Percentiles rank a stretch among this genome's conserved stretches.
Evolutionary conservation across 495 filamentous ascomycete species (phyloP).

Genomic region (Annulohypoxylon moriforme): DNA sequence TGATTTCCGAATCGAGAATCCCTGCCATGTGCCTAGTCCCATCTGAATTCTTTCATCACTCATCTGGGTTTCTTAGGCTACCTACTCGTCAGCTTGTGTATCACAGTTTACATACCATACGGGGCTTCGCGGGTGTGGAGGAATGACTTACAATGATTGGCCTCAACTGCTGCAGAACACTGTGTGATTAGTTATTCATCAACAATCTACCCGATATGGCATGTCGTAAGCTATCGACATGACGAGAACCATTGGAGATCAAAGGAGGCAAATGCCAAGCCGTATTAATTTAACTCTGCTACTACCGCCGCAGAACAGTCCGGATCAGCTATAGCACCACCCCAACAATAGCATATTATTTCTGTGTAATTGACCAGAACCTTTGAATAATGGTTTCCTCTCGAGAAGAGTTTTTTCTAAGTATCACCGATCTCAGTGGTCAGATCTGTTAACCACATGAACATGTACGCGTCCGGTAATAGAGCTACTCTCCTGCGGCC

Average conservation of each 20-base stretch:
- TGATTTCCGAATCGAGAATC: conserved; percentile 26
- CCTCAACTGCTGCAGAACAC: background rate
- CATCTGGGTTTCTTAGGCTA: conserved; percentile 1
- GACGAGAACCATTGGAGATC: conserved; percentile 9
- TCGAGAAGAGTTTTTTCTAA: conserved; percentile 21
- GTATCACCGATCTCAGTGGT: conserved; percentile 30
- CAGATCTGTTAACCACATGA: conserved; percentile 32
- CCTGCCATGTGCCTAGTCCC: conserved; percentile 5
- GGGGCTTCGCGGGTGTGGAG: background rate
- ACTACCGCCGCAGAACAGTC: conserved; percentile 28
- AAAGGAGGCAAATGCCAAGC: conserved; percentile 35
- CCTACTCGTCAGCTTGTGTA: background rate
- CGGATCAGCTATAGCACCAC: conserved; percentile 42
- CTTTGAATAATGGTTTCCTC: conserved; percentile 42
- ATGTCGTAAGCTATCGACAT: conserved; percentile 28
- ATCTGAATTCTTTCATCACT: conserved; percentile 12
- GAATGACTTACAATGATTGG: background rate
- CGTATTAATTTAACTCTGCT: conserved; percentile 37
- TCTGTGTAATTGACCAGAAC: conserved; percentile 19
- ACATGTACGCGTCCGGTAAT: conserved; percentile 33
- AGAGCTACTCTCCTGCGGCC: conserved; percentile 13
- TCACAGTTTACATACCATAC: background rate
- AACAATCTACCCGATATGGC: conserved; percentile 34
- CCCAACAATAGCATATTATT: conserved; percentile 35
- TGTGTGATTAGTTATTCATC: conserved; percentile 1